Base-by-base conservation (phyloP, 768 basidiomycete species). In the Lyophyllum semitale region DNA sequence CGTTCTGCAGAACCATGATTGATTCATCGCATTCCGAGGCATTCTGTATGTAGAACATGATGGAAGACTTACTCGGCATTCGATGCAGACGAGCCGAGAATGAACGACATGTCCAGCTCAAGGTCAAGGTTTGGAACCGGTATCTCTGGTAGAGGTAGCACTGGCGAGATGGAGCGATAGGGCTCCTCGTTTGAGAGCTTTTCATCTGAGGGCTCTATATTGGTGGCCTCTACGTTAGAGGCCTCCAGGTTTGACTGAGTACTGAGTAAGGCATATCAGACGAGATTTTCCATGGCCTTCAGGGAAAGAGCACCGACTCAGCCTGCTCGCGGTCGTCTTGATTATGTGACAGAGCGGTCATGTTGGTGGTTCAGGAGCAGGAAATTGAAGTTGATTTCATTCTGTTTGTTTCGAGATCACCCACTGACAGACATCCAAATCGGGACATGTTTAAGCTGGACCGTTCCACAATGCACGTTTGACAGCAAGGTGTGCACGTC, bases 1-100 rank as follows among this genome's bases (percentile, higher is more conserved):
- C 44, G 73, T 65, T 62, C 81, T 81, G 66, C 53, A 63, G 52
- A 59, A 58, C 23, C 25, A 45, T 59, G 52, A 54, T 57, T 61
- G 50, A 59, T 67, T 58, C 59, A 61, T 53, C 55, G 46, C 56
- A 42, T 48, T 49, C 53, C 48, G 32, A 51, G 44, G 41, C 46
- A 49, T 46, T 29, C 45, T 32, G 58, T 60, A 57, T n/a, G n/a
- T n/a, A n/a, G n/a, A n/a, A n/a, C n/a, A n/a, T 57, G 55, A 55
- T 51, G 60, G 53, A 62, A 53, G 55, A 80, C 84, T 81, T 75
- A 85, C 84, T 77, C 76, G 57, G 71, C 70, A 52, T 62, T 71
- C 47, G 67, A 58, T 22, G 41, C 22, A 51, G 48, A 27, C 30
- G 66, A 55, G 57, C 70, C 73, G 63, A 83, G 63, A 61, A 84